phyloP scores from a whole-genome alignment of 164 flowering plant species.

The Magnolia kwangsiensis region DNA sequence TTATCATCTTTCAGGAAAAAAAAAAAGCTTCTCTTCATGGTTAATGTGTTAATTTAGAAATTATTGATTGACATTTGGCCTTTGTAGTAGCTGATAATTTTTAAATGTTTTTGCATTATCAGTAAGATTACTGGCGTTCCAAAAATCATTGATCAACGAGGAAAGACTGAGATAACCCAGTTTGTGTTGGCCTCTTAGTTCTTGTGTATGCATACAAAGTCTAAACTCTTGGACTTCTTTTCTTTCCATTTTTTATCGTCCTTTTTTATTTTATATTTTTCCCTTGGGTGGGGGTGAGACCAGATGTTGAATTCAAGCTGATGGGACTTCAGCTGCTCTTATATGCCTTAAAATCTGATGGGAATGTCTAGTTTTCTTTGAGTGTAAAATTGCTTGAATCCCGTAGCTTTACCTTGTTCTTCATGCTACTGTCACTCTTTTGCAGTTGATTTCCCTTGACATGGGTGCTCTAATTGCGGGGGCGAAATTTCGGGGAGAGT shows the following conservation, averaged over 20 bases:
- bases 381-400: background rate
- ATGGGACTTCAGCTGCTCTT: background rate
- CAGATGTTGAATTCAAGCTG: no score
- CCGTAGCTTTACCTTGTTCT: background rate
- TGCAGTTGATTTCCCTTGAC: slow-evolving; percentile 97
- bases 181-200: no score
- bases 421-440: slow-evolving; percentile 1
- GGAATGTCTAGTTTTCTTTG: background rate
- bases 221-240: no score
- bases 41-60: background rate
- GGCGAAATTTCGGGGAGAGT: slow-evolving; percentile 96
- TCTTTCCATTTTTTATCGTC: no score
- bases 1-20: no score
- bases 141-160: background rate
- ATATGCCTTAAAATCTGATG: background rate
- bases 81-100: background rate
- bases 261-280: no score
- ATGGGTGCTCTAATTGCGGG: slow-evolving; percentile 99
- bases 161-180: background rate
- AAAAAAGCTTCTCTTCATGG: background rate
- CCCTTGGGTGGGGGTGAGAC: no score
- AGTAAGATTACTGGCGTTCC: background rate
- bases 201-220: no score
- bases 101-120: background rate
- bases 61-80: background rate